Evolutionary conservation across 495 filamentous ascomycete species (phyloP).

Genomic region (Trichoderma gamsii): DNA sequence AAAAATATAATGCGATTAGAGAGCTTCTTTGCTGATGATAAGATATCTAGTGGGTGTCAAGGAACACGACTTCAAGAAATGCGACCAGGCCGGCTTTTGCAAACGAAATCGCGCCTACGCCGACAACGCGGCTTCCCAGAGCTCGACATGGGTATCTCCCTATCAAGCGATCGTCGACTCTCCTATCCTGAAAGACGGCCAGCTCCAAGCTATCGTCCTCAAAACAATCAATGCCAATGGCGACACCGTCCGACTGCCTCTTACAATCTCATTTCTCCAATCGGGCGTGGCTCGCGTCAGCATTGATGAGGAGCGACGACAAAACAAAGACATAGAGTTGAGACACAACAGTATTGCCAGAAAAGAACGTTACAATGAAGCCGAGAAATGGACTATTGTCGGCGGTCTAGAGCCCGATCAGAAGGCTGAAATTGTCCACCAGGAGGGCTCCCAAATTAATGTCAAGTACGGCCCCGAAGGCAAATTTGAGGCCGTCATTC

Average conservation of each 20-base stretch:
- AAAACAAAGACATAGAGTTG: constrained; percentile 83
- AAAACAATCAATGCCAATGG: constrained; percentile 61
- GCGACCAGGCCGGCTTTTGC: constrained; percentile 91
- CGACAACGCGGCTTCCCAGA: constrained; percentile 59
- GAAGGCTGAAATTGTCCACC: constrained; percentile 51
- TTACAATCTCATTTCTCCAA: constrained; percentile 80
- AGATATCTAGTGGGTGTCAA: constrained; percentile 65
- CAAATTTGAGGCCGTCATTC: constrained; percentile 73
- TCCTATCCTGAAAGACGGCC: constrained; percentile 69
- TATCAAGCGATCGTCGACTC: constrained; percentile 70
- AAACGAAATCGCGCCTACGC: constrained; percentile 87
- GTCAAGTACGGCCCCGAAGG: constrained; percentile 74
- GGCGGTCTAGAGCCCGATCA: constrained; percentile 67
- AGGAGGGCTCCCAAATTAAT: constrained; percentile 61
- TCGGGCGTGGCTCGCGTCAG: constrained; percentile 81
- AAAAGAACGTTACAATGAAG: constrained; percentile 92
- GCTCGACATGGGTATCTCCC: constrained; percentile 68
- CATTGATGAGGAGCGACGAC: constrained; percentile 82
- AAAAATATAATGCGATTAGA: background rate
- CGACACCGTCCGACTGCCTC: constrained; percentile 66
- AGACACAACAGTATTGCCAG: constrained; percentile 75
- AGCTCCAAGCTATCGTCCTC: constrained; percentile 68
- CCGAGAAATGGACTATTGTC: constrained; percentile 78
- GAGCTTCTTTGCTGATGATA: background rate
- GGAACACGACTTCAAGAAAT: constrained; percentile 94